A percentile compares a stretch with the other conserved stretches of the same genome.
phyloP scores from a whole-genome alignment of 148 eudicot genomes.

The Rhododendron simsii region DNA sequence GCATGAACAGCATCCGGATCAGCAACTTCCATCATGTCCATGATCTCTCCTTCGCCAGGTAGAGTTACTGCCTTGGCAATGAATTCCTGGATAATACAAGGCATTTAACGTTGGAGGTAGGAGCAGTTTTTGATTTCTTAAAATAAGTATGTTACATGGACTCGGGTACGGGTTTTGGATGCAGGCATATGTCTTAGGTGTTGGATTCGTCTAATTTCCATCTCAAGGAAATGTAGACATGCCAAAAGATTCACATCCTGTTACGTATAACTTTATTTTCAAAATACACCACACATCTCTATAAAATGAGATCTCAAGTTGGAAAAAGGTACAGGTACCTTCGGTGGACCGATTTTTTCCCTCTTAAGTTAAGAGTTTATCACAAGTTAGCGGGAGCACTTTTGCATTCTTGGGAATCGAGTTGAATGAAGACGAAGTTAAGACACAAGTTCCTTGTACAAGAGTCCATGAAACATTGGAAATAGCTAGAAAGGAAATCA shows the following conservation, averaged over 20 bases:
- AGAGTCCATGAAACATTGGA: not conserved
- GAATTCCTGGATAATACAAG: slow-evolving; percentile 52
- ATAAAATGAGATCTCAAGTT: not conserved
- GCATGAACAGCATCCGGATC: slow-evolving; percentile 99
- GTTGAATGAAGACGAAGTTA: not conserved
- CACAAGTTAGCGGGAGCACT: not conserved
- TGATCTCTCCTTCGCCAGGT: slow-evolving; percentile 90
- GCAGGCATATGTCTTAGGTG: not conserved
- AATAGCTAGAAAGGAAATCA: not conserved
- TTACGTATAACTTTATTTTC: not conserved
- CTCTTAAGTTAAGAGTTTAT: not conserved
- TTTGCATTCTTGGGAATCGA: not conserved
- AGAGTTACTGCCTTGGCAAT: slow-evolving; percentile 82
- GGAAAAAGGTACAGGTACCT: not conserved
- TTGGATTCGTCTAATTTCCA: not conserved
- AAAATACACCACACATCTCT: not conserved
- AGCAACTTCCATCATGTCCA: slow-evolving; percentile 97
- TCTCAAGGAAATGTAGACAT: not conserved
- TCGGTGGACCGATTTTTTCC: not conserved
- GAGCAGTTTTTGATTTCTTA: not conserved
- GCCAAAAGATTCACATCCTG: not conserved
- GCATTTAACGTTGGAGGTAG: not conserved
- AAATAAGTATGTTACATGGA: not conserved
- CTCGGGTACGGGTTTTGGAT: not conserved
- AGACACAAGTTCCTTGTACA: not conserved